Conservation (phyloP, 768 basidiomycete genomes). For the Boletales sp. region DNA sequence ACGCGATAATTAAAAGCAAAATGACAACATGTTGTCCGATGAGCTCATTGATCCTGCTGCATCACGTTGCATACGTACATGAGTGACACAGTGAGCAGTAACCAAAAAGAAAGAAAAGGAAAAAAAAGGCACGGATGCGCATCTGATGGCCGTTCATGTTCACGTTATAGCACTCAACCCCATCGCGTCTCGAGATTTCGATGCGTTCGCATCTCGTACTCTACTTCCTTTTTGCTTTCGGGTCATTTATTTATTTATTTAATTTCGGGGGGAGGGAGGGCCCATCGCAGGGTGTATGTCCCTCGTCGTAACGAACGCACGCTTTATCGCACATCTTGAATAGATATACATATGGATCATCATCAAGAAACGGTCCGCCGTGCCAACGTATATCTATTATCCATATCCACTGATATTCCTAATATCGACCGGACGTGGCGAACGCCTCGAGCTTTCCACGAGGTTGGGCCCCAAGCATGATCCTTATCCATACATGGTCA, state of each 20-base stretch:
- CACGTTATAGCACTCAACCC: slow-evolving; percentile 5
- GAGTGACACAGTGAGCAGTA: neutral
- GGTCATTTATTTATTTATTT: too few relatives aligned
- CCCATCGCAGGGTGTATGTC: neutral
- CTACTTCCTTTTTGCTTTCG: neutral
- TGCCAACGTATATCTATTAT: too few relatives aligned
- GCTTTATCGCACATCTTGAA: slow-evolving; percentile 12
- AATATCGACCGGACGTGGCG: too few relatives aligned
- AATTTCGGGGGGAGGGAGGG: too few relatives aligned
- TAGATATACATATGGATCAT: slow-evolving; percentile 13
- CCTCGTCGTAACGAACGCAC: too few relatives aligned
- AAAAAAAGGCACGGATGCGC: slow-evolving; percentile 1
- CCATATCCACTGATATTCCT: too few relatives aligned
- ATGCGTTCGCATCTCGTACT: neutral
- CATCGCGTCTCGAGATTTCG: slow-evolving; percentile 1
- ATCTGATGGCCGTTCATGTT: slow-evolving; percentile 24
- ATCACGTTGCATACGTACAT: neutral
- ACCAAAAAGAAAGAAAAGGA: too few relatives aligned
- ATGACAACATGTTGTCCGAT: neutral
- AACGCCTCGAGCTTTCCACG: slow-evolving; percentile 28
- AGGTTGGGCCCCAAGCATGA: slow-evolving; percentile 14
- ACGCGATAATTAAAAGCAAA: neutral
- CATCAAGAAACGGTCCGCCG: too few relatives aligned
- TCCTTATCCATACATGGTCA: slow-evolving; percentile 23
- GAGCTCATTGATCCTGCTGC: too few relatives aligned